Percentiles rank a stretch among this genome's conserved stretches.
These are phyloP conservation scores for Chaetomium fimeti DNA, from an alignment of 495 filamentous ascomycete species.

Conservation along the genomic window DNA sequence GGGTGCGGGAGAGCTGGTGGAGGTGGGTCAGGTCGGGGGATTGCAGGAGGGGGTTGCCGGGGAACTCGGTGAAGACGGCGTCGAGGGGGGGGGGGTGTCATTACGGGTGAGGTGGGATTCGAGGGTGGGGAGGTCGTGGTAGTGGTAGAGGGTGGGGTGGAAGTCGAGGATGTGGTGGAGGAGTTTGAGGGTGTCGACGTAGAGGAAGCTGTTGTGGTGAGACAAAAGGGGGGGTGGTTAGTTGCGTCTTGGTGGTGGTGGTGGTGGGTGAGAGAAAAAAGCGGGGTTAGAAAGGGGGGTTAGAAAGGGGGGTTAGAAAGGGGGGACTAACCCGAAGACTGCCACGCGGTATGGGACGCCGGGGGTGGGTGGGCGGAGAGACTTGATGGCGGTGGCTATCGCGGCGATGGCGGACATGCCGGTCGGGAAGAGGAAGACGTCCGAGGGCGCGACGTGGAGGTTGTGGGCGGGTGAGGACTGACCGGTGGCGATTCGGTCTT, in stretches of 20 bases:
- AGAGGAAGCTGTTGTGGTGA: conserved; percentile 22
- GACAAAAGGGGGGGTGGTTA: neutral
- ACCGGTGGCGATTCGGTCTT: conserved; percentile 4
- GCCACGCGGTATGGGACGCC: conserved; percentile 10
- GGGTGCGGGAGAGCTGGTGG: neutral
- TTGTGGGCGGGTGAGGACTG: neutral
- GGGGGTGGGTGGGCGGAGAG: neutral
- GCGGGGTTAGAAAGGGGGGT: neutral
- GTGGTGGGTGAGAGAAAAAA: too few species aligned
- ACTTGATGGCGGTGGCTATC: conserved; percentile 11
- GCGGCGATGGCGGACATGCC: conserved; percentile 31
- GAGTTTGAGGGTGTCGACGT: conserved; percentile 34
- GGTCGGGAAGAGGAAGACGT: conserved; percentile 29
- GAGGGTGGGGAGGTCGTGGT: conserved; percentile 2
- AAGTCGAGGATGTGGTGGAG: conserved; percentile 17
- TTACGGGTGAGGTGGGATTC: neutral
- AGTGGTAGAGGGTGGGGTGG: conserved; percentile 6
- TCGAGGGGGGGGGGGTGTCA: neutral
- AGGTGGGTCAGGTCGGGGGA: conserved; percentile 23
- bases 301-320: neutral
- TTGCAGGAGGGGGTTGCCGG: conserved; percentile 33
- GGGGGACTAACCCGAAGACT: conserved; percentile 23
- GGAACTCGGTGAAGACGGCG: conserved; percentile 32
- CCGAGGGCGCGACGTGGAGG: neutral
- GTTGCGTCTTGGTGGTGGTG: neutral